Evolutionary conservation across 2,329 filamentous ascomycete genomes (phyloP).

Genomic region (Diaporthe humulicola): DNA sequence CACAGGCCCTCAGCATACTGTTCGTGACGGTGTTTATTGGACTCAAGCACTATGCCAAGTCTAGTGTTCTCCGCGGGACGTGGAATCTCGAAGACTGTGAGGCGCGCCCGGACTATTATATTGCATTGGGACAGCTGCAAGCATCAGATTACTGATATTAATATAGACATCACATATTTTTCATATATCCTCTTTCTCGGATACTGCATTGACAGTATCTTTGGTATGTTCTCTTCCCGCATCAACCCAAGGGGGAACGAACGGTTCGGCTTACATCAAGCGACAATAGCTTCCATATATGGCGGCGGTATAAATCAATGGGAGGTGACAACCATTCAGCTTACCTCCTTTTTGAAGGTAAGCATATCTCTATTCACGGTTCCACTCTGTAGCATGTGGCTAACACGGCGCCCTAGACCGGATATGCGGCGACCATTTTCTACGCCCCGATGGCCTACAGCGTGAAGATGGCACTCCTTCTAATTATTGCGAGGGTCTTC

Average conservation of each 20-base stretch:
- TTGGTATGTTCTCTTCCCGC: conserved; percentile 41
- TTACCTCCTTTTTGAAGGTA: conserved; percentile 53
- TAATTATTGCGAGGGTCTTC: conserved; percentile 59
- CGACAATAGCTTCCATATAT: conserved; percentile 44
- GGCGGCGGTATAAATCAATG: conserved; percentile 53
- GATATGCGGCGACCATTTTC: conserved; percentile 59
- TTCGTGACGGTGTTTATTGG: conserved; percentile 46
- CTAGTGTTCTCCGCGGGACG: conserved; percentile 39
- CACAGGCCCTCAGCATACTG: conserved; percentile 47
- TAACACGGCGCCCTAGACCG: conserved; percentile 46
- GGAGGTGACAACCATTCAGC: conserved; percentile 48
- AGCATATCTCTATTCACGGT: background rate
- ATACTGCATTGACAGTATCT: conserved; percentile 45
- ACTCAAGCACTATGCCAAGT: conserved; percentile 46
- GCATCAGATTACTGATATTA: background rate
- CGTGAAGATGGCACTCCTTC: conserved; percentile 58
- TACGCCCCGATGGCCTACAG: conserved; percentile 59
- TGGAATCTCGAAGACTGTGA: conserved; percentile 47
- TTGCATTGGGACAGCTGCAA: background rate
- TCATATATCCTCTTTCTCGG: conserved; percentile 47
- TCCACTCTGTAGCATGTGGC: background rate
- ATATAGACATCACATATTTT: conserved; percentile 6
- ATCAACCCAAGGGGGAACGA: background rate
- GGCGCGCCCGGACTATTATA: conserved; percentile 15
- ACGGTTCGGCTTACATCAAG: background rate